Percentiles rank a stretch among this genome's conserved stretches.
These are phyloP conservation scores for Botrytis aclada DNA, from an alignment of 2,329 filamentous ascomycete genomes.

Conservation along the genomic window DNA sequence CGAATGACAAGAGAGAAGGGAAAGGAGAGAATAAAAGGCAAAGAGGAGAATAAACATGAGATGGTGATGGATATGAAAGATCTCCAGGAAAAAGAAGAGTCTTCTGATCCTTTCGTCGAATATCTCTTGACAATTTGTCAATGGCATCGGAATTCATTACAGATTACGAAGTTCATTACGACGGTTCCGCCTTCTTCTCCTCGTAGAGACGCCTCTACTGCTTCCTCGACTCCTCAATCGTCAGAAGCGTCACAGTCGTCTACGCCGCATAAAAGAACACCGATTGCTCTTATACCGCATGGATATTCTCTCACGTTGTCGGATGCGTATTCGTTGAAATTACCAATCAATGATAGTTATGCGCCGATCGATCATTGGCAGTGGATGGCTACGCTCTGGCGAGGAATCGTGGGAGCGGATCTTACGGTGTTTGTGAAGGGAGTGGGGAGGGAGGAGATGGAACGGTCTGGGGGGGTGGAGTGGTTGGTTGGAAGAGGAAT, in stretches of 20 bases:
- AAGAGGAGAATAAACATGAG: background rate
- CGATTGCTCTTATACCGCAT: constrained; percentile 71
- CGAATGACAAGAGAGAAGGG: background rate
- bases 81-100: background rate
- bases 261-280: constrained; percentile 44
- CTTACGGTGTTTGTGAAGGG: constrained; percentile 65
- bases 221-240: background rate
- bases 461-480: constrained; percentile 52
- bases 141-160: constrained; percentile 73
- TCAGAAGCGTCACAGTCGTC: background rate
- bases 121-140: constrained; percentile 66
- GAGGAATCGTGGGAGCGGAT: constrained; percentile 79
- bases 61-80: constrained; percentile 10
- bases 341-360: constrained; percentile 75
- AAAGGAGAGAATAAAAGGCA: background rate
- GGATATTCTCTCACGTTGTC: constrained; percentile 78
- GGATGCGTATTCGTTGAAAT: constrained; percentile 68
- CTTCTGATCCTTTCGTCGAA: constrained; percentile 45
- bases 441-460: constrained; percentile 38
- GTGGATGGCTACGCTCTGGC: constrained; percentile 94
- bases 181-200: constrained; percentile 26
- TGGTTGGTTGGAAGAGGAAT: constrained; percentile 52
- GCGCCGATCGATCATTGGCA: constrained; percentile 90
- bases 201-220: background rate
- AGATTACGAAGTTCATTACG: constrained; percentile 62